These are phyloP conservation scores for Kondoa subrosea DNA, from an alignment of 768 basidiomycete species.

Conservation along the genomic window DNA sequence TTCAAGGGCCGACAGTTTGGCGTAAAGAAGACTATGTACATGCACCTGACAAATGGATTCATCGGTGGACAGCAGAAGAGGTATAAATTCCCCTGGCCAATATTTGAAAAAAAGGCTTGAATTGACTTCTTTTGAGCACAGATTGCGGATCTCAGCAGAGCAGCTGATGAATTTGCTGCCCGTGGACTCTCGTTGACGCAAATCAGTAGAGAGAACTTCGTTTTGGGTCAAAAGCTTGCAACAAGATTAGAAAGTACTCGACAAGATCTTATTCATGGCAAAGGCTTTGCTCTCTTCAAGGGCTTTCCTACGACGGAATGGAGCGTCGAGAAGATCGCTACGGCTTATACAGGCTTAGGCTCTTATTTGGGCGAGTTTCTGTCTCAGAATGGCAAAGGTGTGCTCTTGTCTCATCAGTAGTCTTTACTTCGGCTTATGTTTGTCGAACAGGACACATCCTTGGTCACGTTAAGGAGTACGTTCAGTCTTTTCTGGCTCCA, in stretches of 20 bases:
- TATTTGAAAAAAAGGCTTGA: neutral
- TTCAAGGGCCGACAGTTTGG: slow-evolving; percentile 30
- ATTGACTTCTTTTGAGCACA: neutral
- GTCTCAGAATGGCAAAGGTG: slow-evolving; percentile 29
- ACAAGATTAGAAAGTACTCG: slow-evolving; percentile 22
- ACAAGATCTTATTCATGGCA: slow-evolving; percentile 28
- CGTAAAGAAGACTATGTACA: slow-evolving; percentile 25
- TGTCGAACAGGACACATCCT: slow-evolving; percentile 22
- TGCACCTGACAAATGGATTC: slow-evolving; percentile 27
- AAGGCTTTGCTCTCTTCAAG: slow-evolving; percentile 32
- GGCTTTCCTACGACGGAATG: slow-evolving; percentile 29
- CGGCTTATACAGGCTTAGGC: slow-evolving; percentile 28
- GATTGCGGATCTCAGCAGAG: neutral
- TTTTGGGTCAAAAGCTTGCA: slow-evolving; percentile 23
- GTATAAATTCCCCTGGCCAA: slow-evolving; percentile 27
- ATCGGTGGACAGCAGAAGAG: slow-evolving; percentile 25
- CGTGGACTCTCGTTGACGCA: slow-evolving; percentile 21
- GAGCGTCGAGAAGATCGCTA: slow-evolving; percentile 27
- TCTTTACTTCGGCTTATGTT: neutral
- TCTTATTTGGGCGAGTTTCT: slow-evolving; percentile 29
- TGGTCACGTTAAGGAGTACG: slow-evolving; percentile 31
- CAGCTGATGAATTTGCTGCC: slow-evolving; percentile 3
- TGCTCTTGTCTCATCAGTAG: slow-evolving; percentile 14
- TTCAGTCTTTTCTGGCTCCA: neutral
- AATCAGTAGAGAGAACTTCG: slow-evolving; percentile 23